Conservation (phyloP, 768 basidiomycete genomes). For the Tephrocybe sp. region DNA sequence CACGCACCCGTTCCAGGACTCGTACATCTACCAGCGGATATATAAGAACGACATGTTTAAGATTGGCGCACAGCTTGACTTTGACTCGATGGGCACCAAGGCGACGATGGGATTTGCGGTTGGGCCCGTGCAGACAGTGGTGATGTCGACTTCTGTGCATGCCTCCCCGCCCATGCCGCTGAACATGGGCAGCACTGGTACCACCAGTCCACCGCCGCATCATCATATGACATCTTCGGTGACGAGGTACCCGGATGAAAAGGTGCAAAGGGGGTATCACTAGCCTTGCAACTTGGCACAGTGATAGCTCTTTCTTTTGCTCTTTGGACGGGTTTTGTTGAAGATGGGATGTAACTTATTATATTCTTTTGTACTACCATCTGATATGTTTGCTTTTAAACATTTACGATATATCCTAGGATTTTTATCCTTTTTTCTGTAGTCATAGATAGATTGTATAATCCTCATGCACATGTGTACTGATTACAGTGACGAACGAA, state of each 20-base stretch:
- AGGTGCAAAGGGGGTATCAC: conserved; percentile 11
- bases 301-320: neutral
- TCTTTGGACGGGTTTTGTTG: no score
- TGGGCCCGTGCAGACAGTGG: conserved; percentile 36
- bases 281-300: neutral
- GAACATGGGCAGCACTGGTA: neutral
- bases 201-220: no score
- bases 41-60: conserved; percentile 66
- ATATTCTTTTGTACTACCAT: conserved; percentile 7
- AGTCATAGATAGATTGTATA: conserved; percentile 4
- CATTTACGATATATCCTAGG: conserved; percentile 3
- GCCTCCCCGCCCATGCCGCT: conserved; percentile 7
- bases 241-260: conserved; percentile 9
- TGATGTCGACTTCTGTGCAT: conserved; percentile 3
- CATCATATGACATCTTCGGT: neutral
- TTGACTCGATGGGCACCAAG: conserved; percentile 44
- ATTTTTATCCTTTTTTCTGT: conserved; percentile 1
- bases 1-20: conserved; percentile 39
- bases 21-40: conserved; percentile 61
- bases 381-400: neutral
- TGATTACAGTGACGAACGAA: neutral
- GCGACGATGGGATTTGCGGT: conserved; percentile 47
- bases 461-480: neutral
- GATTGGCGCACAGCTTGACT: conserved; percentile 54
- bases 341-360: neutral